Evolutionary conservation across 495 filamentous ascomycete species (phyloP).

Genomic region (Trichocladium antarcticum): DNA sequence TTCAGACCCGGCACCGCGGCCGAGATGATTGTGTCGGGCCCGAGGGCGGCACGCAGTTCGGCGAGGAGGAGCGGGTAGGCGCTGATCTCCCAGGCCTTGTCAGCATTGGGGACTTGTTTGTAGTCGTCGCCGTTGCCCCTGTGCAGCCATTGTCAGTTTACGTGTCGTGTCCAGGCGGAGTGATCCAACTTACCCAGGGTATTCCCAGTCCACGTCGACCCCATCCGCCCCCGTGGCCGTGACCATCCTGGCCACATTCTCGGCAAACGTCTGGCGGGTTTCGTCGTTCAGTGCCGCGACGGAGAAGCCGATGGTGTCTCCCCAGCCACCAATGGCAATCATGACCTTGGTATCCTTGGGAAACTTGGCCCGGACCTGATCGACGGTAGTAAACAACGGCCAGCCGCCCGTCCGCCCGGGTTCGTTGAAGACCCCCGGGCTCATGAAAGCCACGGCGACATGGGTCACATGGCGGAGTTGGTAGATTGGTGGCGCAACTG

Average conservation of each 20-base stretch:
- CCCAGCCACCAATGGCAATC: constrained; percentile 68
- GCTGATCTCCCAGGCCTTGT: constrained; percentile 49
- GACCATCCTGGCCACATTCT: constrained; percentile 54
- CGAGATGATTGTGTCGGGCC: constrained; percentile 50
- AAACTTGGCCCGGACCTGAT: constrained; percentile 48
- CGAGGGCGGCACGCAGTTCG: constrained; percentile 49
- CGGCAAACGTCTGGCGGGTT: constrained; percentile 47
- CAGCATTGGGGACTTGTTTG: constrained; percentile 52
- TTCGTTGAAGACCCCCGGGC: constrained; percentile 48
- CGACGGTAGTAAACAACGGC: constrained; percentile 51
- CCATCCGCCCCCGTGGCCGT: constrained; percentile 51
- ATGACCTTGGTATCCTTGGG: constrained; percentile 48
- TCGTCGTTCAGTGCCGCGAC: constrained; percentile 43
- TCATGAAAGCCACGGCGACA: constrained; percentile 60
- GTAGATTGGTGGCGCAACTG: constrained; percentile 35
- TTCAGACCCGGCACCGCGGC: constrained; percentile 59
- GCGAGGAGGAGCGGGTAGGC: constrained; percentile 54
- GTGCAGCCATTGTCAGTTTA: not conserved
- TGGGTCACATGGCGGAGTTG: constrained; percentile 45
- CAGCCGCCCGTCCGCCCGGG: constrained; percentile 35
- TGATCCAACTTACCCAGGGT: constrained; percentile 44
- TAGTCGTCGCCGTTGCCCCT: constrained; percentile 71
- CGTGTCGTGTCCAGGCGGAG: not conserved
- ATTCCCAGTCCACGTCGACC: constrained; percentile 72
- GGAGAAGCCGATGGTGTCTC: constrained; percentile 53